Base-by-base conservation (phyloP, 257 asterid species). In the Verbena officinalis region DNA sequence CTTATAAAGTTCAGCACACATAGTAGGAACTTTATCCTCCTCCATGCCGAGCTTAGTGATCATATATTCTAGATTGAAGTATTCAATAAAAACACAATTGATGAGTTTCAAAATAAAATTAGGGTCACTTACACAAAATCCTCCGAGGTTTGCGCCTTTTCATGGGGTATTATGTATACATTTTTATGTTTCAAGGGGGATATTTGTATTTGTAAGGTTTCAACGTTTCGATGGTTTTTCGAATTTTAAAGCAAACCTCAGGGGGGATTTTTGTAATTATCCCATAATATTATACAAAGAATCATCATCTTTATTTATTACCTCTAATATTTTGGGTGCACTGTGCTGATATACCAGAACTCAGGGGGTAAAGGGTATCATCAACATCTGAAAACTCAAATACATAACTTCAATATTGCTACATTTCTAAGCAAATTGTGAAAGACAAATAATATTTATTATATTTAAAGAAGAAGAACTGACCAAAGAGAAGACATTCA, bases 401-500 rank as follows among this genome's bases (percentile, higher is more conserved):
- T 42, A 16, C 44, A 57, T 38, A 12, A 10, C 7, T 30, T 2
- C 11, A 11, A 71, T 46, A 23, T 52, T 6, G 31, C 48, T 19
- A 43, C 13, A 38, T 48, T 54, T 49, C 40, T 12, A 16, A 43
- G 16, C 22, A 30, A 9, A 30, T 24, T 16, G 3, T 9, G 13
- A 53, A 5, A 7, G 10, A 42, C 9, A 57, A 58, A 21, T 4
- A 31, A 36, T 7, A 36, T 5, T 5, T 3, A 36, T 36, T 4
- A 36, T 36, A 36, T 7, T 3, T 5, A 1, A 9, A 4, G 33
- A 5, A 55, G 61, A 62, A 63, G 63, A 60, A 70, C 85, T 78
- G 58, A 92, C 98, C 98, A 72, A 92, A 89, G 50, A 92, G 85
- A 59, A 89, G 83, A 46, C 95, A 89, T n/a, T 89, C 95, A 55